Conservation (phyloP, 1,284 basidiomycete genomes). For the Moesziomyces aphidis region DNA sequence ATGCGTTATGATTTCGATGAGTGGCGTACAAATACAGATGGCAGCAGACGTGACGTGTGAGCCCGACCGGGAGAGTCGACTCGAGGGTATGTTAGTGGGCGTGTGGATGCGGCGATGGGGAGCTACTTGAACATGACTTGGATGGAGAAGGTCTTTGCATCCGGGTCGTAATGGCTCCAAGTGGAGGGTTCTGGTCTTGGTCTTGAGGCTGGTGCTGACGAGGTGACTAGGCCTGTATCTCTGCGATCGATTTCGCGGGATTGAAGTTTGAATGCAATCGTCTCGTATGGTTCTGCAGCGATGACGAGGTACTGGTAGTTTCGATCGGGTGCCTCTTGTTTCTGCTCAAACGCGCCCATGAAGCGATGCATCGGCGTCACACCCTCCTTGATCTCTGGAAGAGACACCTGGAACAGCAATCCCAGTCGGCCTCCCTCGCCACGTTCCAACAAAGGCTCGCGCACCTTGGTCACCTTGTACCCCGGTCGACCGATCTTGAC, state of each 20-base stretch:
- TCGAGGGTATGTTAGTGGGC: constrained; percentile 10
- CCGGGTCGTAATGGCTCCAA: constrained; percentile 63
- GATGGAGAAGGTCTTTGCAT: constrained; percentile 60
- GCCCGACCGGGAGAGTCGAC: no score
- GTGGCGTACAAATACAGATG: constrained; percentile 29
- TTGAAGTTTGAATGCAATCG: constrained; percentile 96
- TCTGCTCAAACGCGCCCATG: constrained; percentile 99
- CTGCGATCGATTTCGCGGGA: constrained; percentile 89
- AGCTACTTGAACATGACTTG: constrained; percentile 59
- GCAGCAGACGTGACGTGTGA: background rate
- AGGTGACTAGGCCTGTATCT: constrained; percentile 45
- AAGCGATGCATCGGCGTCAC: constrained; percentile 89
- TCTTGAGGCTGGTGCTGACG: constrained; percentile 34
- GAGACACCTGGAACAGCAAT: constrained; percentile 94
- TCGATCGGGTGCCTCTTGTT: constrained; percentile 91
- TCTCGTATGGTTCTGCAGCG: constrained; percentile 98
- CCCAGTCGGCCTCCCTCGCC: constrained; percentile 73
- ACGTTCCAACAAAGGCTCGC: constrained; percentile 71
- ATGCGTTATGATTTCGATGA: background rate
- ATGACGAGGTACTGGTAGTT: constrained; percentile 97
- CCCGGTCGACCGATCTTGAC: constrained; percentile 97
- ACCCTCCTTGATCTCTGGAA: constrained; percentile 86
- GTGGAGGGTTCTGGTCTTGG: constrained; percentile 57
- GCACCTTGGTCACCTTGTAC: constrained; percentile 89
- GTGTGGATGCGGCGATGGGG: background rate